Percentiles rank a stretch among this genome's conserved stretches.
Evolutionary conservation across 2,329 filamentous ascomycete genomes (phyloP).

Genomic region (Diaporthe sp.): DNA sequence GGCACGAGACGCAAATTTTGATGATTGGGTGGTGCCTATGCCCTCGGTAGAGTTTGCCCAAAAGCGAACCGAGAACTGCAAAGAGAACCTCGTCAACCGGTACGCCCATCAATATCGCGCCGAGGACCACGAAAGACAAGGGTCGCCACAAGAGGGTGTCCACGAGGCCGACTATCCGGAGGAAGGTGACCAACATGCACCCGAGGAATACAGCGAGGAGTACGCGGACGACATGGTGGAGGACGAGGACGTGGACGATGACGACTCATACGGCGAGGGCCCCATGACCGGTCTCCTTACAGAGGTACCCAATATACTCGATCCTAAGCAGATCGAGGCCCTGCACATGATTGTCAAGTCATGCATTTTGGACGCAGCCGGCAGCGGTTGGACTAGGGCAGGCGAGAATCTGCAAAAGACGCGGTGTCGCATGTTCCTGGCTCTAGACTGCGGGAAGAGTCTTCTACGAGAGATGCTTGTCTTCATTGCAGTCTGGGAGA

Average conservation of each 20-base stretch:
- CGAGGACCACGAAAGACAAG: conserved; percentile 55
- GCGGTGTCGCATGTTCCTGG: conserved; percentile 89
- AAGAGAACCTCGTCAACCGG: conserved; percentile 70
- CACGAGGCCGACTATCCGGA: conserved; percentile 56
- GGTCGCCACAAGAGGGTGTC: conserved; percentile 51
- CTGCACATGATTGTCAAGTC: conserved; percentile 98
- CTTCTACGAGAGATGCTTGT: conserved; percentile 91
- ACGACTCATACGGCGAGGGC: conserved; percentile 84
- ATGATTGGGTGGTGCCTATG: conserved; percentile 71
- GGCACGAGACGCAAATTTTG: conserved; percentile 72
- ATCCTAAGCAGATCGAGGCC: conserved; percentile 95
- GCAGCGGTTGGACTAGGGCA: conserved; percentile 74
- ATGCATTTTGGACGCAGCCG: conserved; percentile 87
- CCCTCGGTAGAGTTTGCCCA: conserved; percentile 72
- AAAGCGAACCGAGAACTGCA: conserved; percentile 69
- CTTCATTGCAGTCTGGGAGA: conserved; percentile 97
- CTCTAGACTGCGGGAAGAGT: conserved; percentile 91
- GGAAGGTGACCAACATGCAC: conserved; percentile 52
- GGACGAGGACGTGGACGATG: conserved; percentile 78
- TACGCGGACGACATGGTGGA: conserved; percentile 67
- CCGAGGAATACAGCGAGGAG: conserved; percentile 51
- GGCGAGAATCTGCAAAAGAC: conserved; percentile 92
- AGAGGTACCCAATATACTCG: conserved; percentile 93
- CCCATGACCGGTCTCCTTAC: conserved; percentile 88
- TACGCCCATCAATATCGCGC: conserved; percentile 63